Base-by-base conservation (phyloP, 257 asterid genomes). In the Jacaranda copaia region DNA sequence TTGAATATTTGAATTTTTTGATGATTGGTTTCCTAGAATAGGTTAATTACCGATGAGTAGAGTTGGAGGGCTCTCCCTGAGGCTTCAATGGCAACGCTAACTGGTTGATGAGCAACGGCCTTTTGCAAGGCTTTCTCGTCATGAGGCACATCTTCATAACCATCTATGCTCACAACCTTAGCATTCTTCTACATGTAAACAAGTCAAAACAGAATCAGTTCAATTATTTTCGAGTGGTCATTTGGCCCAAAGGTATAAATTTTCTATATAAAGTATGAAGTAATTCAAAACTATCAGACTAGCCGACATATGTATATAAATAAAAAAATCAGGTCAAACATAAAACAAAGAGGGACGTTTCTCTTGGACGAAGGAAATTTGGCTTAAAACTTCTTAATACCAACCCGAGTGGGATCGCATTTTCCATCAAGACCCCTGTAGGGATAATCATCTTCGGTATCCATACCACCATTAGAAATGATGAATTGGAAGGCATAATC, bases 21-120 rank as follows among this genome's bases (percentile, higher is more conserved):
- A 25, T 25, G 32, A 25, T 25, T 25, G 1, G 32, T 25, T 25
- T 25, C 32, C 32, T 25, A 25, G 32, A 18, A 2, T 15, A n/a
- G 39, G 52, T 55, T 9, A 10, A 1, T 81, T 85, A 93, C 98
- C 72, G 90, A 85, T 1, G 85, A 64, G 40, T 94, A 92, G 81
- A 80, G 89, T 14, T 94, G 98, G 64, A 94, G 81, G 57, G 95
- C 92, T 78, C 89, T 66, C 35, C 97, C 93, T 1, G 97, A 87
- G 32, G 96, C 98, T 80, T 94, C 98, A 62, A 92, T 94, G 0
- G 92, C 98, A 5, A 89, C 88, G 74, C 94, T 87, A 38, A 92
- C 88, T 7, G 97, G 98, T n/a, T 92, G 98, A 88, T 88, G 89
- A 4, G 96, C 91, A 4, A 92, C 96, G 0, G 98, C 97, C 85